phyloP scores from a whole-genome alignment of 2,329 filamentous ascomycete species.

The Fusarium nelsonii region DNA sequence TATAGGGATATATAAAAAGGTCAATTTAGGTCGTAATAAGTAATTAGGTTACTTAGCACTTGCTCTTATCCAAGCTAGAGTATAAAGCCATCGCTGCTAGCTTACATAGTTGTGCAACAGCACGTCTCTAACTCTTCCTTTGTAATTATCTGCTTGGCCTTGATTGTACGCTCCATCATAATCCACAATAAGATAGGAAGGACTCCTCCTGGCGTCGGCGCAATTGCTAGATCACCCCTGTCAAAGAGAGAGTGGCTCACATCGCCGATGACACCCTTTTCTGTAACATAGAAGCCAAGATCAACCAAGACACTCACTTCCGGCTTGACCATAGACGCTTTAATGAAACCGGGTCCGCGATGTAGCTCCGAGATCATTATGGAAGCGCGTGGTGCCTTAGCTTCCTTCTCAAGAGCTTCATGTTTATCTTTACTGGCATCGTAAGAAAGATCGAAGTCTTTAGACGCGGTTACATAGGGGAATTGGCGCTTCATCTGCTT shows the following conservation, averaged over 20 bases:
- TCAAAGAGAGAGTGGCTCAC: neutral
- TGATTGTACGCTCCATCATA: constrained; percentile 12
- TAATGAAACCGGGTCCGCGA: constrained; percentile 1
- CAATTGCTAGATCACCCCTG: constrained; percentile 3
- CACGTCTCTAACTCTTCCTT: neutral
- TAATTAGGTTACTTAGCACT: no score
- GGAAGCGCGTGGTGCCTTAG: neutral
- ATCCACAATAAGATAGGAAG: constrained; percentile 1
- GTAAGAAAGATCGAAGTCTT: neutral
- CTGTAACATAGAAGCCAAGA: constrained; percentile 3
- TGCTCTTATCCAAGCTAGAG: no score
- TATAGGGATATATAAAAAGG: no score
- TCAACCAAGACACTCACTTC: neutral
- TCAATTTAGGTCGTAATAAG: no score
- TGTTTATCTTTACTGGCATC: neutral
- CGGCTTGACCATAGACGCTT: neutral
- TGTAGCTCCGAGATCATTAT: constrained; percentile 3
- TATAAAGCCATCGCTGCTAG: no score
- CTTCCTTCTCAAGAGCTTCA: neutral
- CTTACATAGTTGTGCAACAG: neutral
- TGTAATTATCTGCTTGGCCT: neutral
- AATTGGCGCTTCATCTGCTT: constrained; percentile 5
- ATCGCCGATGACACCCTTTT: constrained; percentile 3
- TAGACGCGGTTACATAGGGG: neutral
- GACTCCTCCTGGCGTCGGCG: constrained; percentile 3